Evolutionary conservation across 805 yeast species (phyloP), one percentile per base, ranked within the genome.

Genomic region (Pichia cabralensis): DNA sequence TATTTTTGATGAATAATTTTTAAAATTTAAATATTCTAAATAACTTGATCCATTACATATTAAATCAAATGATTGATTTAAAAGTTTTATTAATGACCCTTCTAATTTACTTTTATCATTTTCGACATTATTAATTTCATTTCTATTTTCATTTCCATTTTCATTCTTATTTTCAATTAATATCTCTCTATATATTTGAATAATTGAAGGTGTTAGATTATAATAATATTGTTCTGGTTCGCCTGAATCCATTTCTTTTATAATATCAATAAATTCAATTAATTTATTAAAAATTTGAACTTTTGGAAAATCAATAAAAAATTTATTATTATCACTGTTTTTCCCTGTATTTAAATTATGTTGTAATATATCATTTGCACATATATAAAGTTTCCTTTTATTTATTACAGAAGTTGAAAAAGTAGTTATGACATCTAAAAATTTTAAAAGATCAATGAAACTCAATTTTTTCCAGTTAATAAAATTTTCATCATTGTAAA

Each of bases 11-110:
- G 35, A 17, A 21, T 37, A 42, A 12, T 34, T 34, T 28, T 38
- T 42, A 1, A 43, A 43, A 27, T 42, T 42, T 15, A 40, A 17
- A 3, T 30, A 9, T 13, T 26, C 14, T 18, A 42, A 31, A n/a
- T 26, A 18, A 12, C 20, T 27, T 14, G 43, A 38, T n/a, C 38
- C 29, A 16, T 12, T 24, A 30, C 41, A 42, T 5, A 38, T 24
- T 12, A 25, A 13, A 31, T 40, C 43, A 28, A 42, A 22, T 4
- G 38, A 28, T 28, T 18, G 6, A 22, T 40, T 42, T 8, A 42
- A 40, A 8, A 18, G 3, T 18, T 19, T n/a, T n/a, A n/a, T n/a
- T n/a, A n/a, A n/a, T n/a, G n/a, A n/a, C n/a, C n/a, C n/a, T n/a
- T n/a, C n/a, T n/a, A n/a, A n/a, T n/a, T n/a, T n/a, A n/a, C n/a